phyloP scores from a whole-genome alignment of 192 early-diverging fungal genomes.

The Linnemannia hyalina region DNA sequence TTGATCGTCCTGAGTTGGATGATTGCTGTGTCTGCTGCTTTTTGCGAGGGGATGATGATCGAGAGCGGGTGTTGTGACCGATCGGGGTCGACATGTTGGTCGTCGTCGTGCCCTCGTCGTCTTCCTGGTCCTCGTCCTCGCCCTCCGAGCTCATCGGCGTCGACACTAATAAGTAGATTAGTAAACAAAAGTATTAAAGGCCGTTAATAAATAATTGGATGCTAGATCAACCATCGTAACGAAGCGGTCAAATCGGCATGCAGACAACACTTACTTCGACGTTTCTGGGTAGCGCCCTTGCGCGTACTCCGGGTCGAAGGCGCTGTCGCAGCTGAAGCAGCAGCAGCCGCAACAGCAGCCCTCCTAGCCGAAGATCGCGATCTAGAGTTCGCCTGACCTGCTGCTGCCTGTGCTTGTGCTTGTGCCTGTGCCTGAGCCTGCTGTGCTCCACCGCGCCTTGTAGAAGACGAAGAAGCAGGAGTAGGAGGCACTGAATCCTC shows the following conservation, averaged over 20 bases:
- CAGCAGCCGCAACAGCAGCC: neutral
- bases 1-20: neutral
- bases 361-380: slow-evolving; percentile 2
- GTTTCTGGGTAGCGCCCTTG: neutral
- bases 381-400: neutral
- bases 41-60: slow-evolving; percentile 33
- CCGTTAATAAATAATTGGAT: neutral
- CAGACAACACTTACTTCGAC: slow-evolving; percentile 1
- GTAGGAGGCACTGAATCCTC: slow-evolving; percentile 5
- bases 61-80: neutral
- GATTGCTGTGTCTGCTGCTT: slow-evolving; percentile 1
- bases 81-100: slow-evolving; percentile 12
- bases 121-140: slow-evolving; percentile 30
- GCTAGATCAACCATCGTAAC: neutral
- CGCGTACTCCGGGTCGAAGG: neutral
- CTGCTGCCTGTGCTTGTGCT: neutral
- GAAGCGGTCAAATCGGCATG: neutral
- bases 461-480: neutral
- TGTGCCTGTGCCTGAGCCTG: too few relatives aligned
- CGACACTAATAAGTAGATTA: slow-evolving; percentile 20
- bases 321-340: neutral
- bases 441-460: neutral
- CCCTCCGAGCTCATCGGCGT: slow-evolving; percentile 40
- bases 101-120: slow-evolving; percentile 40
- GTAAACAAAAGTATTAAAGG: neutral